Base-by-base conservation (phyloP, 1,284 basidiomycete species). In the Ceratorhiza oryzae-sativae region DNA sequence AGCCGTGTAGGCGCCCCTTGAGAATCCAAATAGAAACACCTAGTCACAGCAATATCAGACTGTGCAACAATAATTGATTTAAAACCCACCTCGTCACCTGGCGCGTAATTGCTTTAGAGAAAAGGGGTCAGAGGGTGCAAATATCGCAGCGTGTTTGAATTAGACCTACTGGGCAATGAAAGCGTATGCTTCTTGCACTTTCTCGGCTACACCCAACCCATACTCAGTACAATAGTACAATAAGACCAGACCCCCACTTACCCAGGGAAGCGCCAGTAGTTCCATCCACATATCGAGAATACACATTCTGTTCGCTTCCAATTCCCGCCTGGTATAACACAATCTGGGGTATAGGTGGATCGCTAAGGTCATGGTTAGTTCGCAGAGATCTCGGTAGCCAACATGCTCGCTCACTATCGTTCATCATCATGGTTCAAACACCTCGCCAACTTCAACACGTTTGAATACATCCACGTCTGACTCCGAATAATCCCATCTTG, bases 1-100 rank as follows among this genome's bases (percentile, higher is more conserved):
- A 20, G 90, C 91, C 5, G 88, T 91, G 76, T 92, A 92, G 13
- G 91, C 88, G 0, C 89, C 88, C 13, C 88, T 83, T 18, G 86
- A 88, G 78, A 90, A 90, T 0, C 90, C 86, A 75, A 84, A 84
- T 34, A 84, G 81, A 76, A 83, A 86, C 15, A 86, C 81, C 84
- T 84, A 4, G 87, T 88, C 15, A 62, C 32, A 34, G 4, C 2
- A 49, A 25, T n/a, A 13, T 46, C 45, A 23, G 9, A 53, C 56
- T 3, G n/a, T n/a, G n/a, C n/a, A 32, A 59, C 42, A 30, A 25
- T 34, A 5, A 12, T 2, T 1, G 18, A 30, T 27, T 10, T 25
- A 42, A 23, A 42, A 42, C 53, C 27, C 75, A 88, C 89, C 82
- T 91, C 89, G 79, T 91, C 89, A 55, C 88, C 89, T 9, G 86